These are phyloP conservation scores for Neurospora terricola DNA, from an alignment of 495 filamentous ascomycete species.

Conservation along the genomic window DNA sequence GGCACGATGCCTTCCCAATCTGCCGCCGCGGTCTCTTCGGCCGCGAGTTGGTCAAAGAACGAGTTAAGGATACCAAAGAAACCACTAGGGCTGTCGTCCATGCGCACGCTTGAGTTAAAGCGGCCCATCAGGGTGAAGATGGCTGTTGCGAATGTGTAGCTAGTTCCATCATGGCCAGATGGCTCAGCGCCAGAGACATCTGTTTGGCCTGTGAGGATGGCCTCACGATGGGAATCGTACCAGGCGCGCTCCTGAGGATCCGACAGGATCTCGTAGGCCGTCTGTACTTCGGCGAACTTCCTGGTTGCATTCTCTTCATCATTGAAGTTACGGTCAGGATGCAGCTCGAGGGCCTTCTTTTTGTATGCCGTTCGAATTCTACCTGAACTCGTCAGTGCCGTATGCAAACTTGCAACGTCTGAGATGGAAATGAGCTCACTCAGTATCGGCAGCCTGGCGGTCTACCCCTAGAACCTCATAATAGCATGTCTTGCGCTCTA, in stretches of 20 bases:
- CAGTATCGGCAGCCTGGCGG: slow-evolving; percentile 64
- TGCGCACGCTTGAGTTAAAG: slow-evolving; percentile 66
- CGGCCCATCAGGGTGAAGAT: slow-evolving; percentile 62
- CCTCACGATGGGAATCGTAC: slow-evolving; percentile 92
- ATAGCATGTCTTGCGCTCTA: slow-evolving; percentile 62
- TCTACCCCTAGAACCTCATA: slow-evolving; percentile 79
- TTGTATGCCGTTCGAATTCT: slow-evolving; percentile 94
- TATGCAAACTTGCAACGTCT: not conserved
- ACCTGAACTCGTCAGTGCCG: slow-evolving; percentile 2
- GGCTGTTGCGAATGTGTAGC: slow-evolving; percentile 67
- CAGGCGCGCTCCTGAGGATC: slow-evolving; percentile 93
- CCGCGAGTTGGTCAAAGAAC: slow-evolving; percentile 69
- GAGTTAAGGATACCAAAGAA: slow-evolving; percentile 72
- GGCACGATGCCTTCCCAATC: slow-evolving; percentile 49
- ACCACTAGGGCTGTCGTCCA: slow-evolving; percentile 63
- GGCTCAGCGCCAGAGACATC: slow-evolving; percentile 29
- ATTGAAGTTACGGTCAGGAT: slow-evolving; percentile 90
- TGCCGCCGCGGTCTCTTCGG: slow-evolving; percentile 66
- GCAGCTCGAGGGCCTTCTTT: slow-evolving; percentile 80
- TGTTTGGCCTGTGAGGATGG: slow-evolving; percentile 59
- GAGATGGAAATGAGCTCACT: slow-evolving; percentile 45
- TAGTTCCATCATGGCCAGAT: slow-evolving; percentile 52
- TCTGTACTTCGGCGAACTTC: slow-evolving; percentile 82
- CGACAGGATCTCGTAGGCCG: slow-evolving; percentile 89
- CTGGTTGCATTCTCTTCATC: slow-evolving; percentile 72